A percentile compares a stretch with the other conserved stretches of the same genome.
phyloP scores from a whole-genome alignment of 805 yeast genomes.

The Metschnikowia continentalis region DNA sequence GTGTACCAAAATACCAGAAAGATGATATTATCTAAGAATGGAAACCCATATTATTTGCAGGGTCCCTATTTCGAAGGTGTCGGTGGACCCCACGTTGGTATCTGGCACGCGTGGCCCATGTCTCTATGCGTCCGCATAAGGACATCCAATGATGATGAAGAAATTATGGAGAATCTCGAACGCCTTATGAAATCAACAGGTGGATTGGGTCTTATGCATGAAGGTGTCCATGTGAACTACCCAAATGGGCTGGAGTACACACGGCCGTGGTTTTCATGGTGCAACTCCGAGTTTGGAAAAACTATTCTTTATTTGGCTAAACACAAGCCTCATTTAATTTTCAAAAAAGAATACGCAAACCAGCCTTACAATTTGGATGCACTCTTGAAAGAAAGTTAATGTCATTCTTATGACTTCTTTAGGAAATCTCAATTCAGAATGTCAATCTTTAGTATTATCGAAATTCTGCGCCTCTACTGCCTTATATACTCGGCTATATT shows the following conservation, averaged over 20 bases:
- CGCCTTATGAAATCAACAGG: slow-evolving; percentile 59
- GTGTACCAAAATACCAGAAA: slow-evolving; percentile 74
- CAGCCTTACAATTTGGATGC: slow-evolving; percentile 29
- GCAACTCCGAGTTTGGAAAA: slow-evolving; percentile 86
- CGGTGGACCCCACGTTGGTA: slow-evolving; percentile 90
- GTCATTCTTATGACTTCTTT: not conserved
- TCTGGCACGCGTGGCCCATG: slow-evolving; percentile 88
- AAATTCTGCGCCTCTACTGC: not conserved
- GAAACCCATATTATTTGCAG: slow-evolving; percentile 72
- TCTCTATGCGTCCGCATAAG: slow-evolving; percentile 69
- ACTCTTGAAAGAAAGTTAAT: slow-evolving; percentile 6
- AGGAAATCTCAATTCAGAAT: not conserved
- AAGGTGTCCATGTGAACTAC: slow-evolving; percentile 64
- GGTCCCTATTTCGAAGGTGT: slow-evolving; percentile 69
- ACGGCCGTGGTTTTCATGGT: slow-evolving; percentile 93
- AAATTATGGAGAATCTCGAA: slow-evolving; percentile 49
- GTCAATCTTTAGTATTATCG: not conserved
- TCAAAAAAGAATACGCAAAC: slow-evolving; percentile 38
- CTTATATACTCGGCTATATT: slow-evolving; percentile 64
- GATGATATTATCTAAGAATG: slow-evolving; percentile 63
- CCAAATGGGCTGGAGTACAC: slow-evolving; percentile 50
- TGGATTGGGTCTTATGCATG: slow-evolving; percentile 80
- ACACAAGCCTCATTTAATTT: slow-evolving; percentile 68
- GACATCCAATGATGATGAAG: slow-evolving; percentile 68
- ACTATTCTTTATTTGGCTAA: slow-evolving; percentile 73